Conservation (phyloP, 768 basidiomycete species). For the Psilocybe cyanescens region DNA sequence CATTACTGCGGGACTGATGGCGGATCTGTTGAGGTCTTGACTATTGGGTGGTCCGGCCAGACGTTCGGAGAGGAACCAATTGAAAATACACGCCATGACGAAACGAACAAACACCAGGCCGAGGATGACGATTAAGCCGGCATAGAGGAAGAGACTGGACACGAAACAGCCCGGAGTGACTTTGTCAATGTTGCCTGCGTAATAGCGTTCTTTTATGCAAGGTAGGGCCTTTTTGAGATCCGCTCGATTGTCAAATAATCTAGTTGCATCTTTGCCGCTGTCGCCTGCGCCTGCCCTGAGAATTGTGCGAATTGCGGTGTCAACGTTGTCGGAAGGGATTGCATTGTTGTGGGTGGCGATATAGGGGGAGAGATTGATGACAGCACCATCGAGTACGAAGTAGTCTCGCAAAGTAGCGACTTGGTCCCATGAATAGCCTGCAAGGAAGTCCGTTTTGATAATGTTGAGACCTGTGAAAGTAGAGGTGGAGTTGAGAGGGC, state of each 20-base stretch:
- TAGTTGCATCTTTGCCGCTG: conserved; percentile 88
- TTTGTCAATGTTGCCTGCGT: conserved; percentile 96
- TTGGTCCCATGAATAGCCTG: conserved; percentile 93
- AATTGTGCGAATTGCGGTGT: conserved; percentile 79
- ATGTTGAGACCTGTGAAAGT: conserved; percentile 69
- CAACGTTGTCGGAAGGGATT: conserved; percentile 76
- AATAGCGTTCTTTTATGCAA: conserved; percentile 86
- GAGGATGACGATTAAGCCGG: conserved; percentile 90
- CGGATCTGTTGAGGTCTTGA: conserved; percentile 76
- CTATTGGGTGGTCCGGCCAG: conserved; percentile 79
- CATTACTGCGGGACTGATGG: conserved; percentile 94
- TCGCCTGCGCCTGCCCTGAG: conserved; percentile 48
- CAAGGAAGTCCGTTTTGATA: conserved; percentile 63
- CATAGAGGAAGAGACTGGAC: conserved; percentile 85
- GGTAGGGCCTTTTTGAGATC: conserved; percentile 70
- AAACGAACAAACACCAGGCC: conserved; percentile 91
- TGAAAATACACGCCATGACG: conserved; percentile 95
- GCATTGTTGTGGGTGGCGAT: conserved; percentile 69
- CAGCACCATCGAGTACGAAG: conserved; percentile 91
- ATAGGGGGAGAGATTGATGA: conserved; percentile 93
- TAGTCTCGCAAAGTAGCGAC: conserved; percentile 73
- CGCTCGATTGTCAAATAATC: conserved; percentile 76
- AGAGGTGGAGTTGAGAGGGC: conserved; percentile 53
- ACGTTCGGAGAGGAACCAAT: conserved; percentile 89
- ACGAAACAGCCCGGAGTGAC: conserved; percentile 95